These are phyloP conservation scores for Neurospora sp. DNA, from an alignment of 495 filamentous ascomycete species.

Conservation along the genomic window DNA sequence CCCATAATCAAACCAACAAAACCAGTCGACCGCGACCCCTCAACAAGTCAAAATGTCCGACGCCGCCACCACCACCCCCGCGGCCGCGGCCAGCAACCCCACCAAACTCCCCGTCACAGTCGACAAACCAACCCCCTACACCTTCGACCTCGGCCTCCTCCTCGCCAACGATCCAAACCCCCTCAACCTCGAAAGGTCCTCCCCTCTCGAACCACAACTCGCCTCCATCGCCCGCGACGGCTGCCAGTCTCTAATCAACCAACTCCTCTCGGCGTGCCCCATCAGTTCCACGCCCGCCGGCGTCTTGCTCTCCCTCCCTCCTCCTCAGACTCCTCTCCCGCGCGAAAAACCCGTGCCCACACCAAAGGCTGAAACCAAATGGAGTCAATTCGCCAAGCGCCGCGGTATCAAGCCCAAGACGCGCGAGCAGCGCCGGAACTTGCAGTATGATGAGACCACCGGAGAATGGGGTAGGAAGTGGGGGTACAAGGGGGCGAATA, in stretches of 20 bases:
- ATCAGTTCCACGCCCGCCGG: conserved; percentile 55
- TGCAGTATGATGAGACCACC: conserved; percentile 72
- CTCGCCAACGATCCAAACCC: conserved; percentile 77
- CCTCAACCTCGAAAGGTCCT: conserved; percentile 35
- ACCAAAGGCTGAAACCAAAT: conserved; percentile 75
- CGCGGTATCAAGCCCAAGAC: conserved; percentile 85
- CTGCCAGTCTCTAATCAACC: conserved; percentile 73
- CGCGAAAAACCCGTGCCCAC: conserved; percentile 83
- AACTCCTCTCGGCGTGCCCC: conserved; percentile 73
- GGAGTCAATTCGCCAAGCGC: conserved; percentile 90
- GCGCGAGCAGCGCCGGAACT: conserved; percentile 51
- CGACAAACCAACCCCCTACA: conserved; percentile 76
- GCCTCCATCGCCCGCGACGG: conserved; percentile 68
- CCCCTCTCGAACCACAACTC: conserved; percentile 45
- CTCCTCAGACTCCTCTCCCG: conserved; percentile 57
- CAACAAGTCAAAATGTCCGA: conserved; percentile 26
- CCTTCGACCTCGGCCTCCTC: conserved; percentile 84
- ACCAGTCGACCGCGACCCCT: too few species aligned
- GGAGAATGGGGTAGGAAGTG: conserved; percentile 87
- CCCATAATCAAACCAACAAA: too few species aligned
- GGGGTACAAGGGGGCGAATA: conserved; percentile 84
- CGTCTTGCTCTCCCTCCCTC: conserved; percentile 67
- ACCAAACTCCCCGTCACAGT: conserved; percentile 50
- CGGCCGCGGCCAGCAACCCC: neutral
- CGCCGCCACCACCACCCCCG: neutral